phyloP scores from a whole-genome alignment of 2,329 filamentous ascomycete genomes.

The Talaromyces sp. region DNA sequence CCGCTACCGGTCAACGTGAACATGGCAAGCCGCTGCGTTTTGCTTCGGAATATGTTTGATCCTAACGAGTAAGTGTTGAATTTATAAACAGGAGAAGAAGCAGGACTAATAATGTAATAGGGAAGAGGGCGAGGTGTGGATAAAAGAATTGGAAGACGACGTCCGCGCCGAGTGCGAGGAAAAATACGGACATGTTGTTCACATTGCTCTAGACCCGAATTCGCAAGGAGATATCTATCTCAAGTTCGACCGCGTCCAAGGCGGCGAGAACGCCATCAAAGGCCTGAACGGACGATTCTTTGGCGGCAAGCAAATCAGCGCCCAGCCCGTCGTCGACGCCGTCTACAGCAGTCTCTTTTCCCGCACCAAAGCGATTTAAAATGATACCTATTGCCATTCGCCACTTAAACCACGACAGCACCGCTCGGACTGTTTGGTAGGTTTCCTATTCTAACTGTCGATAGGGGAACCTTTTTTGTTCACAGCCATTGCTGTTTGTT shows the following conservation, averaged over 20 bases:
- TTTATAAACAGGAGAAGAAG: neutral
- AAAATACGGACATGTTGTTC: slow-evolving; percentile 96
- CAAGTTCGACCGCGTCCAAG: slow-evolving; percentile 94
- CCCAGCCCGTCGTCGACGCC: slow-evolving; percentile 93
- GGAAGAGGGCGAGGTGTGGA: slow-evolving; percentile 81
- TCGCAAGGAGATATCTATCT: slow-evolving; percentile 95
- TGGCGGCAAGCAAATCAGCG: slow-evolving; percentile 86
- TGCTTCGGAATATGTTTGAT: slow-evolving; percentile 95
- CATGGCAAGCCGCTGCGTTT: slow-evolving; percentile 87
- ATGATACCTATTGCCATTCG: slow-evolving; percentile 20
- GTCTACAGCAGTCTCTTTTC: slow-evolving; percentile 97
- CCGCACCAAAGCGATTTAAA: slow-evolving; percentile 71
- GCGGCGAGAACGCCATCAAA: slow-evolving; percentile 95
- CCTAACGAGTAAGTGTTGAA: slow-evolving; percentile 69
- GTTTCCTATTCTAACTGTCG: slow-evolving; percentile 19
- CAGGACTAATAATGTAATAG: slow-evolving; percentile 39
- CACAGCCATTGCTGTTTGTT: slow-evolving; percentile 1
- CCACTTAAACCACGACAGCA: neutral
- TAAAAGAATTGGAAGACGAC: slow-evolving; percentile 91
- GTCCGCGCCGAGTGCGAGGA: slow-evolving; percentile 87
- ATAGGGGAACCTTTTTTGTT: slow-evolving; percentile 19
- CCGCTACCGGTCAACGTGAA: slow-evolving; percentile 80
- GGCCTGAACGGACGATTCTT: slow-evolving; percentile 97
- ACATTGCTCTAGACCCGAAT: slow-evolving; percentile 91
- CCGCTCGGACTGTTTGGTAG: slow-evolving; percentile 19